Evolutionary conservation across 2,329 filamentous ascomycete species (phyloP).

Genomic region (Xylaria sp.): DNA sequence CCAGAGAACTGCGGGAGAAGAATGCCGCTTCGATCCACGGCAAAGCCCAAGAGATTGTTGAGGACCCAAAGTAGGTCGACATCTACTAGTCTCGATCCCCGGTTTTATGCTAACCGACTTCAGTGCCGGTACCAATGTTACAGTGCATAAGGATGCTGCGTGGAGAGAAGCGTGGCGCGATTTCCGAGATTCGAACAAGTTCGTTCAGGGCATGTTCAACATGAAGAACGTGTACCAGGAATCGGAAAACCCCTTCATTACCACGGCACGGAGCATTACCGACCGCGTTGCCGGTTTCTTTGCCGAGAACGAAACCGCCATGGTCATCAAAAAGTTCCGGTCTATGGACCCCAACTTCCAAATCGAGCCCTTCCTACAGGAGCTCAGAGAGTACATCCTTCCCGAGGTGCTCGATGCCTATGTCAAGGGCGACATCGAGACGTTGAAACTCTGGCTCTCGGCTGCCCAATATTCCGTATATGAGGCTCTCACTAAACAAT

Average conservation of each 20-base stretch:
- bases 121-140: slow-evolving; percentile 92
- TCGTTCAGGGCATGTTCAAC: slow-evolving; percentile 86
- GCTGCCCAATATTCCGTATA: slow-evolving; percentile 97
- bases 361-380: slow-evolving; percentile 89
- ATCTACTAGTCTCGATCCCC: slow-evolving; percentile 15
- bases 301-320: slow-evolving; percentile 95
- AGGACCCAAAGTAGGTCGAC: slow-evolving; percentile 80
- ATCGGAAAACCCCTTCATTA: slow-evolving; percentile 94
- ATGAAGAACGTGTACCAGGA: slow-evolving; percentile 90
- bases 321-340: slow-evolving; percentile 97
- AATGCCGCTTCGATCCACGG: slow-evolving; percentile 54
- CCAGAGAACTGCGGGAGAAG: slow-evolving; percentile 73
- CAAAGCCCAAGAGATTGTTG: slow-evolving; percentile 66
- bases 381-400: slow-evolving; percentile 96
- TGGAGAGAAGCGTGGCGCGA: slow-evolving; percentile 99
- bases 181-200: slow-evolving; percentile 85
- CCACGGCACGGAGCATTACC: slow-evolving; percentile 89
- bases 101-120: slow-evolving; percentile 35
- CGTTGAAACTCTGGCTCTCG: slow-evolving; percentile 91
- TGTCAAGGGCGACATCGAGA: slow-evolving; percentile 91
- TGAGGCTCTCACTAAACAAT: slow-evolving; percentile 94
- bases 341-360: slow-evolving; percentile 95
- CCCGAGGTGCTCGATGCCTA: slow-evolving; percentile 97
- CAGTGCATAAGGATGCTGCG: slow-evolving; percentile 91
- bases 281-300: slow-evolving; percentile 95